Percentiles rank a stretch among this genome's conserved stretches.
Evolutionary conservation across 345 rosid genomes (phyloP).

Genomic region (Rhodamnia argentea): DNA sequence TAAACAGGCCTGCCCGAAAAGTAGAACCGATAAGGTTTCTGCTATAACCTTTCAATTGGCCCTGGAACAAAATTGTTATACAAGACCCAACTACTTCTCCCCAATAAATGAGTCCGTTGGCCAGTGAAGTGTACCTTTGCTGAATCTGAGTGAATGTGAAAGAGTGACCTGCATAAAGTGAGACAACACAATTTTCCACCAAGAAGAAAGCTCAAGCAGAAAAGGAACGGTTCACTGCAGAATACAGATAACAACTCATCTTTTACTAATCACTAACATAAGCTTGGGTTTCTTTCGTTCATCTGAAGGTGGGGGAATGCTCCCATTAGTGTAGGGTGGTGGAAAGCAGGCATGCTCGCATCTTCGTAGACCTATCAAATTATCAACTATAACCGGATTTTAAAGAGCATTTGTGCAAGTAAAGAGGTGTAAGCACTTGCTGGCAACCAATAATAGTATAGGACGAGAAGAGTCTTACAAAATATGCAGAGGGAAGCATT

Average conservation of each 20-base stretch:
- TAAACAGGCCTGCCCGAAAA: background rate
- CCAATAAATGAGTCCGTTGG: background rate
- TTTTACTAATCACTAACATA: too few species aligned
- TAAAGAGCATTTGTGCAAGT: background rate
- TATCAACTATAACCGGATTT: background rate
- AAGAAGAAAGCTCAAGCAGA: background rate
- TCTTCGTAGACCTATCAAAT: background rate
- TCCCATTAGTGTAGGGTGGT: background rate
- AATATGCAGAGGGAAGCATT: background rate
- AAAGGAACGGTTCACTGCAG: too few species aligned
- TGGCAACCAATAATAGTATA: background rate
- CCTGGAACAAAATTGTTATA: background rate
- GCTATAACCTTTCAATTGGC: background rate
- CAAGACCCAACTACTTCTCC: background rate
- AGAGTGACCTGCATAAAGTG: background rate
- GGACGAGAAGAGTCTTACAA: background rate
- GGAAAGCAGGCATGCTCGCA: background rate
- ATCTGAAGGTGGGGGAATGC: too few species aligned
- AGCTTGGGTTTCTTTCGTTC: too few species aligned
- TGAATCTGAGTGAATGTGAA: background rate
- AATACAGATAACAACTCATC: too few species aligned
- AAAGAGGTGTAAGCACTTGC: background rate
- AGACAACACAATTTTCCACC: background rate
- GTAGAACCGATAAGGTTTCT: background rate
- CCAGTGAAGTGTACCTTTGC: background rate